These are phyloP conservation scores for Purshia tridentata DNA, from an alignment of 306 rosid genomes.

Conservation along the genomic window DNA sequence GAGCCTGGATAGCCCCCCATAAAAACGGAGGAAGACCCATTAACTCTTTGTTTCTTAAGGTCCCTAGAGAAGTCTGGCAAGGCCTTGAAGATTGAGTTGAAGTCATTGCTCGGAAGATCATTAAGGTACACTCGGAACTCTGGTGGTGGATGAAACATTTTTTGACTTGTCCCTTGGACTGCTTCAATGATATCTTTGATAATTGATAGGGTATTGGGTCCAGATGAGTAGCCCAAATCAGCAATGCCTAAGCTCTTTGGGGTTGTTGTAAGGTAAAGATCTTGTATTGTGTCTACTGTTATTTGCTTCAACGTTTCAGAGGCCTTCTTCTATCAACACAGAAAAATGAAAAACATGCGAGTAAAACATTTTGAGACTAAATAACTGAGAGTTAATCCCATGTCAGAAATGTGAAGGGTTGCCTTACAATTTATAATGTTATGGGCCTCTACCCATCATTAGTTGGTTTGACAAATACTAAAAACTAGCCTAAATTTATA, in stretches of 20 bases:
- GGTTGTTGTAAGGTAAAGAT: slow-evolving; percentile 49
- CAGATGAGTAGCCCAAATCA: slow-evolving; percentile 93
- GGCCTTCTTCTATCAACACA: slow-evolving; percentile 57
- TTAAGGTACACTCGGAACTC: slow-evolving; percentile 76
- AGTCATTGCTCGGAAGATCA: slow-evolving; percentile 95
- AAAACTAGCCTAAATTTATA: too few relatives aligned
- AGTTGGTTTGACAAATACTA: not conserved
- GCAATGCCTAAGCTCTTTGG: slow-evolving; percentile 82
- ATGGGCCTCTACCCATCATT: too few relatives aligned
- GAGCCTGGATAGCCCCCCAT: slow-evolving; percentile 93
- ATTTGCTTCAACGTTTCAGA: slow-evolving; percentile 78
- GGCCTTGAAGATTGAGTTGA: slow-evolving; percentile 85
- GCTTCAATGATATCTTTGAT: slow-evolving; percentile 74
- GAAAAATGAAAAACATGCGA: slow-evolving; percentile 3
- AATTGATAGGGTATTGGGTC: slow-evolving; percentile 69
- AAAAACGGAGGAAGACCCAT: slow-evolving; percentile 53
- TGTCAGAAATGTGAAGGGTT: too few relatives aligned
- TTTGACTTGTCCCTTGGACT: slow-evolving; percentile 45
- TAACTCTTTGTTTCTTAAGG: slow-evolving; percentile 37
- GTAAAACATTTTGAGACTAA: slow-evolving; percentile 1
- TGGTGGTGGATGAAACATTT: slow-evolving; percentile 38
- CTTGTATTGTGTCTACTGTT: slow-evolving; percentile 62
- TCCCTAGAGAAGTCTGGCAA: slow-evolving; percentile 71
- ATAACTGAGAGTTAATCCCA: too few relatives aligned
- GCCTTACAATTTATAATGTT: too few relatives aligned